Evolutionary conservation across 2,329 filamentous ascomycete genomes (phyloP).

Genomic region (Colletotrichum sp.): DNA sequence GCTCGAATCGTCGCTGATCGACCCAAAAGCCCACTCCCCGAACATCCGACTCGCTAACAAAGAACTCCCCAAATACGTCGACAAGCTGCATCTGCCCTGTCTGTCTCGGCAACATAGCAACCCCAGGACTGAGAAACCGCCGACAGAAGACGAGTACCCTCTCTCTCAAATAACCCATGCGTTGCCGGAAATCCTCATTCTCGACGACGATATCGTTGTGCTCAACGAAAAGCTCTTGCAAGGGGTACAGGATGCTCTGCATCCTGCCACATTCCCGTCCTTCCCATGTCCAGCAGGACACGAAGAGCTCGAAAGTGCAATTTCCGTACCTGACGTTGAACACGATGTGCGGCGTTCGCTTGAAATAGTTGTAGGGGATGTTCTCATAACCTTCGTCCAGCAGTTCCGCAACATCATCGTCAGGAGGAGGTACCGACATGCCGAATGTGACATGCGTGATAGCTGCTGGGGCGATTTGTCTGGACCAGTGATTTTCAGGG

Average conservation of each 20-base stretch:
- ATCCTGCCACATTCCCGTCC: neutral
- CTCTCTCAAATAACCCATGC: neutral
- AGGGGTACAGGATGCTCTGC: neutral
- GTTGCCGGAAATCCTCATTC: neutral
- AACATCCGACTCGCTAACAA: neutral
- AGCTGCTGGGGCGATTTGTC: neutral
- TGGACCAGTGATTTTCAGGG: neutral
- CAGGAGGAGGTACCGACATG: neutral
- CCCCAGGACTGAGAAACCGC: neutral
- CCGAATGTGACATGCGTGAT: neutral
- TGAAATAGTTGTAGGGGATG: neutral
- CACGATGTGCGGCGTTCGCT: neutral
- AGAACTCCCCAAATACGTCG: neutral
- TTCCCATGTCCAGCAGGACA: neutral
- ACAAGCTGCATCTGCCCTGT: neutral
- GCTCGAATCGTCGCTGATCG: neutral
- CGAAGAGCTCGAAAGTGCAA: neutral
- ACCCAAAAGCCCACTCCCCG: neutral
- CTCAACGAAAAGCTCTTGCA: neutral
- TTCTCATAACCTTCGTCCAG: neutral
- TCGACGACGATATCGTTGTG: neutral
- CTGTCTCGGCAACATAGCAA: neutral
- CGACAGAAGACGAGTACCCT: fast-evolving
- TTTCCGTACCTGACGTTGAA: neutral
- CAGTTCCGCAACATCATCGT: neutral